Evolutionary conservation across 306 rosid species (phyloP), one percentile per base, ranked within the genome.

Genomic region (Carpinus viminea): DNA sequence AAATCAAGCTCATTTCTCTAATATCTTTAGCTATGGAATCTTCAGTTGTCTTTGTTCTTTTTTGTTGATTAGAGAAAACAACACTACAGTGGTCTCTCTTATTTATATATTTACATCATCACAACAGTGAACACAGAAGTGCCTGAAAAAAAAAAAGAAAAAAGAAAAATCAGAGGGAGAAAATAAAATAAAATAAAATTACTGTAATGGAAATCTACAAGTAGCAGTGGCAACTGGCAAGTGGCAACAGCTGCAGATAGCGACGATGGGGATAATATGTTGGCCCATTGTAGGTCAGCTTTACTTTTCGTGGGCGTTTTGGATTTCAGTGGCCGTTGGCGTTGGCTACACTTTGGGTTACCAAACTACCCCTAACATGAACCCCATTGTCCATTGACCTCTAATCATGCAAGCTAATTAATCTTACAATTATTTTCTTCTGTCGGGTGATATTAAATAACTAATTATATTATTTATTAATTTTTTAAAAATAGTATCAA

Each of bases 171-270:
- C 17, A 45, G 4, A 21, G 45, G 45, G 55, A 72, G 55, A 72
- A 73, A 66, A 62, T 50, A 56, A 70, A 74, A 45, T 13, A 57
- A 38, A 0, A 1, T 48, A 43, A n/a, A 55, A 51, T 15, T 72
- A 24, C 53, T 38, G 12, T 20, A 55, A 72, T 72, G 36, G 76
- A 50, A 54, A 38, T 20, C 69, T 24, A 74, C 84, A 17, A 55
- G 70, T 68, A 57, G 75, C 48, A 89, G 89, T 83, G 93, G 92
- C 34, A 31, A 89, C 88, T 83, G 93, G 92, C 34, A 31, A 89
- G 89, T 83, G 93, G 92, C 86, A 90, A 86, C 93, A 87, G 90
- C 87, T 82, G 88, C 87, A 50, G 90, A 89, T 77, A 79, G 91
- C 86, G 91, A 89, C 84, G 86, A 88, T 82, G 90, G 85, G 75